Evolutionary conservation across 169 alveolate genomes (phyloP), one percentile per base, ranked within the genome.

Genomic region (Plasmodium vinckei): DNA sequence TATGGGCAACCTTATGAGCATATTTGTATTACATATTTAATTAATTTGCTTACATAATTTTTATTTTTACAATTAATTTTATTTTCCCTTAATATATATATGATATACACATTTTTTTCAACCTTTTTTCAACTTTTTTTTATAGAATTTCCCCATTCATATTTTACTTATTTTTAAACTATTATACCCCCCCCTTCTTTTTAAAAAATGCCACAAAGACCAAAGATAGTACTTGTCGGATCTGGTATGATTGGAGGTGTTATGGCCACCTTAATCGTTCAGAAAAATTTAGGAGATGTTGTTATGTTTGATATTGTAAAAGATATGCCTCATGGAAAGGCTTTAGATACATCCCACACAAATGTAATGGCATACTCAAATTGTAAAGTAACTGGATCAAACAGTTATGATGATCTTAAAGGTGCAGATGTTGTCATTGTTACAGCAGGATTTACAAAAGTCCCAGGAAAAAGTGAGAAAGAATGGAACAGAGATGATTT

Each of bases 401-500:
- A 92, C 25, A 86, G 93, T 17, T 94, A 73, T 75, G 75, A 87
- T 10, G 94, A 87, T 39, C 56, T 95, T 27, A 61, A 84, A 21
- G 95, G 93, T 21, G 95, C 98, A 0, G 97, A 95, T 77, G 96
- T 96, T 5, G 96, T 94, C 10, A 92, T 96, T 15, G 96, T 96
- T 27, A 94, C 97, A 12, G 96, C 97, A 12, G 98, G 98, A n/a
- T 93, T 93, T 69, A 69, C 91, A 9, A 84, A 84, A 27, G 91
- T 60, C 2, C 91, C 91, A 7, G 91, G 91, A 54, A 84, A 92
- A 46, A 92, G 94, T 91, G 93, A 95, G 33, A 95, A 95, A 19
- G 96, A 94, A 65, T 94, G 96, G 97, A 95, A 89, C 39, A 92
- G 98, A 72, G 96, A 94, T 79, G 98, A 95, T 60, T 88, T 95